Conservation (phyloP, 768 basidiomycete species). For the Pholiota conissans region DNA sequence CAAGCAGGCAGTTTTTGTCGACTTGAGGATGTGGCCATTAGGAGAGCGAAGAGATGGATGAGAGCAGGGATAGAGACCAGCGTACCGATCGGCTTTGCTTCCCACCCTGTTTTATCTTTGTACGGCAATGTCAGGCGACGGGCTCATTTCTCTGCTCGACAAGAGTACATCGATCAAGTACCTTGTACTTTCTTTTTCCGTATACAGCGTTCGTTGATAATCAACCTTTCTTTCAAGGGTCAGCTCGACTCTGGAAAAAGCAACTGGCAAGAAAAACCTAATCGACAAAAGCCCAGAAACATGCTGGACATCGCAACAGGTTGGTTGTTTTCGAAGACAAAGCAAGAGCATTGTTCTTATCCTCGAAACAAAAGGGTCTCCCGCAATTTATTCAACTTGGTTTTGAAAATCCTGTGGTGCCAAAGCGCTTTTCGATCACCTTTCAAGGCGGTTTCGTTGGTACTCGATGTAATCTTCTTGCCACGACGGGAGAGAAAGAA, state of each 20-base stretch:
- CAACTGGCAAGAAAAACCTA: conserved; percentile 67
- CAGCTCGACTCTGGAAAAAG: conserved; percentile 77
- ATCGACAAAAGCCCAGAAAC: conserved; percentile 74
- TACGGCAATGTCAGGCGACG: conserved; percentile 22
- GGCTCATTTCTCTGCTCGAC: conserved; percentile 39
- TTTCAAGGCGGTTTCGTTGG: conserved; percentile 91
- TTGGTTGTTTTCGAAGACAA: conserved; percentile 22
- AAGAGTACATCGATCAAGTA: conserved; percentile 54
- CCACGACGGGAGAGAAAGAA: conserved; percentile 28
- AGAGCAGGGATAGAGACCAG: no score
- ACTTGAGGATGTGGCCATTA: not conserved
- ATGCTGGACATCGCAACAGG: conserved; percentile 86
- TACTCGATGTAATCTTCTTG: conserved; percentile 54
- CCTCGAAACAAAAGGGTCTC: conserved; percentile 52
- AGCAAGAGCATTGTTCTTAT: not conserved
- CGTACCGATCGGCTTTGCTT: not conserved
- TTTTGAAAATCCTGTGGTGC: conserved; percentile 55
- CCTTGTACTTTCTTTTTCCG: not conserved
- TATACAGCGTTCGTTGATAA: conserved; percentile 3
- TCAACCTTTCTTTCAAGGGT: conserved; percentile 46
- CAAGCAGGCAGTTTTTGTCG: conserved; percentile 27
- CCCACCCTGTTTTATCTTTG: conserved; percentile 7
- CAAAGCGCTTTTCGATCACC: conserved; percentile 57
- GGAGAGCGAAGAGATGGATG: not conserved
- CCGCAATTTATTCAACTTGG: conserved; percentile 74